Conservation (phyloP, 257 asterid species). For the Solanum okadae region DNA sequence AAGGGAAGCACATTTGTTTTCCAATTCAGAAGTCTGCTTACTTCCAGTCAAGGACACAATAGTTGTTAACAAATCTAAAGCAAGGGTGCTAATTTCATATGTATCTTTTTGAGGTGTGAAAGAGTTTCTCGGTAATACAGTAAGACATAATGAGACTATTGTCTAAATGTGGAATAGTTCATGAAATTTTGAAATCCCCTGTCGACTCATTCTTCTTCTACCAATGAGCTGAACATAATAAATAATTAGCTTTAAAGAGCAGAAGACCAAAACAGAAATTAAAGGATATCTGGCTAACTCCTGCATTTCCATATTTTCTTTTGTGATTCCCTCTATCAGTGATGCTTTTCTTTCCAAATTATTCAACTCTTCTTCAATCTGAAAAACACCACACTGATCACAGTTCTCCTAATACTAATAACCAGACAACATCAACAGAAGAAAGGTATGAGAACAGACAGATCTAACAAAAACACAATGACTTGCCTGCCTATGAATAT, state of each 20-base stretch:
- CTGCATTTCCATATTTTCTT: constrained; percentile 53
- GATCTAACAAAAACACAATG: not conserved
- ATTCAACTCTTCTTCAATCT: constrained; percentile 55
- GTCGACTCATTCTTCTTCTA: not conserved
- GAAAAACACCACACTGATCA: constrained; percentile 15
- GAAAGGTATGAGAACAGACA: not conserved
- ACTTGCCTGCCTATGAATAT: constrained; percentile 45
- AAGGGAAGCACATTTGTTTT: constrained; percentile 43
- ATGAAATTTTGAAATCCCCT: not conserved
- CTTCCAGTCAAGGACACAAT: constrained; percentile 46
- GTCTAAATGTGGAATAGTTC: not conserved
- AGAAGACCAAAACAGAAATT: not conserved
- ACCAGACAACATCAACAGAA: not conserved
- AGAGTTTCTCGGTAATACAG: not conserved
- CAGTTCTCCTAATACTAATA: not conserved
- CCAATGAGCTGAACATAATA: not conserved
- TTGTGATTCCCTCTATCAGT: constrained; percentile 45
- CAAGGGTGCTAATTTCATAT: not conserved
- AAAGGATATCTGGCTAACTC: constrained; percentile 79
- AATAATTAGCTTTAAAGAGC: not conserved
- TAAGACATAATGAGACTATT: not conserved
- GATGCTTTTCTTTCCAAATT: constrained; percentile 38
- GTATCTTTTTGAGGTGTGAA: not conserved
- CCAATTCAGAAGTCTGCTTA: constrained; percentile 64
- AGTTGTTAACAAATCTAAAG: constrained; percentile 1